Conservation (phyloP, 2,329 filamentous ascomycete species). For the Ceratocystis destructans region DNA sequence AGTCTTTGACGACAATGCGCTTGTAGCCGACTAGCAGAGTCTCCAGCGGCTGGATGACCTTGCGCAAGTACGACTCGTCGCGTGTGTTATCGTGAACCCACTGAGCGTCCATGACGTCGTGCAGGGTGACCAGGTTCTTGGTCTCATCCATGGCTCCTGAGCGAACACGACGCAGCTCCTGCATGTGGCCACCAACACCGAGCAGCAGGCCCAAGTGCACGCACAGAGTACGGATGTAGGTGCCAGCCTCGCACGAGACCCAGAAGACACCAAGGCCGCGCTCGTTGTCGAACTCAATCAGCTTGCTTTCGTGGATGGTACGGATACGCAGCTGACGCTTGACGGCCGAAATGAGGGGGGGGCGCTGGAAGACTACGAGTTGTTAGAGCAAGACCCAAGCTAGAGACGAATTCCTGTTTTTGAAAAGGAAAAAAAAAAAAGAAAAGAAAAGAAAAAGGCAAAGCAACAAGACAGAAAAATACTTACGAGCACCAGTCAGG, state of each 20-base stretch:
- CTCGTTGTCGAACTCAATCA: constrained; percentile 97
- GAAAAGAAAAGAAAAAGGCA: background rate
- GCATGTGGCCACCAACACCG: constrained; percentile 91
- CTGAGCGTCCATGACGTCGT: constrained; percentile 78
- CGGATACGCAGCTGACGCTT: constrained; percentile 97
- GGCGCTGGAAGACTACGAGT: constrained; percentile 47
- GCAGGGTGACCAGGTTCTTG: constrained; percentile 78
- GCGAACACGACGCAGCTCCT: constrained; percentile 87
- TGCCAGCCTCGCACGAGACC: constrained; percentile 94
- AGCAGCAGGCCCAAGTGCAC: constrained; percentile 69
- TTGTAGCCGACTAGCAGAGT: constrained; percentile 87
- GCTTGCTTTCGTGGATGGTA: constrained; percentile 93
- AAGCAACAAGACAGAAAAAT: background rate
- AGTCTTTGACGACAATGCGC: constrained; percentile 86
- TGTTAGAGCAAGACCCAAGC: background rate
- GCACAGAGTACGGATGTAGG: constrained; percentile 96
- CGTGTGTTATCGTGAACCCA: constrained; percentile 92
- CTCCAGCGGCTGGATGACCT: constrained; percentile 85
- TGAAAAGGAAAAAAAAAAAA: background rate
- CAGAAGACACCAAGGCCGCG: constrained; percentile 96
- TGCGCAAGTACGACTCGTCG: constrained; percentile 83
- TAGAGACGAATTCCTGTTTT: too few species aligned
- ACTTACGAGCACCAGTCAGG: constrained; percentile 62
- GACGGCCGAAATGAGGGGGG: constrained; percentile 92
- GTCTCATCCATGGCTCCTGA: constrained; percentile 91